Base-by-base conservation (phyloP, 768 basidiomycete species). In the Leccinum aurantiacum region DNA sequence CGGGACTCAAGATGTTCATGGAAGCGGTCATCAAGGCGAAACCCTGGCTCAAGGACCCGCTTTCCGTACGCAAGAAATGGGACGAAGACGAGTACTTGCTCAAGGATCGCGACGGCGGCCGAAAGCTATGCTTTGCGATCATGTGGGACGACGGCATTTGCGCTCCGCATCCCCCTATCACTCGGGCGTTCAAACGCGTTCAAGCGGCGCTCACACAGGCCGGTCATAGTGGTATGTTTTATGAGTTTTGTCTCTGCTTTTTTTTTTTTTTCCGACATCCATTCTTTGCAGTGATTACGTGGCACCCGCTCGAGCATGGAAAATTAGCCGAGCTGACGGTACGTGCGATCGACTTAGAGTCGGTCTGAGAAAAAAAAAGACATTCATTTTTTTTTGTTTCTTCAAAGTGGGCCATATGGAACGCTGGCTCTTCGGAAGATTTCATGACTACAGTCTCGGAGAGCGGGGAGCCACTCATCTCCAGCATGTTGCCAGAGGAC, bases 11-110 rank as follows among this genome's bases (percentile, higher is more conserved):
- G 67, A 63, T 73, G 0, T 93, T 94, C 72, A 82, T 83, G 71
- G 79, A 87, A 68, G 80, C 83, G 1, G 81, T 95, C 24, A 65
- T 88, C 17, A 81, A 78, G 62, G 67, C 76, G 25, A 76, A 82
- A 60, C 86, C 90, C 6, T 92, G 91, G 91, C 65, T 79, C 4
- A 79, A 75, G 57, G 91, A 93, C 65, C 86, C 90, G 3, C 66
- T 82, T 54, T 78, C 77, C 2, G 69, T 83, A 10, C 79, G 81
- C 27, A 87, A 87, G 65, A 74, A 74, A 2, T 91, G 89, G 89
- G 77, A 76, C 59, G 80, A 87, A 51, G 77, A 81, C 0, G 84
- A 77, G 49, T 91, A 89, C 68, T 67, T 69, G 6, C 78, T 91
- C 22, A 65, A 63, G 14, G 86, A 89, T 24, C 86, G 86, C 58